phyloP scores from a whole-genome alignment of 495 filamentous ascomycete genomes.

The Penicillium daleae region DNA sequence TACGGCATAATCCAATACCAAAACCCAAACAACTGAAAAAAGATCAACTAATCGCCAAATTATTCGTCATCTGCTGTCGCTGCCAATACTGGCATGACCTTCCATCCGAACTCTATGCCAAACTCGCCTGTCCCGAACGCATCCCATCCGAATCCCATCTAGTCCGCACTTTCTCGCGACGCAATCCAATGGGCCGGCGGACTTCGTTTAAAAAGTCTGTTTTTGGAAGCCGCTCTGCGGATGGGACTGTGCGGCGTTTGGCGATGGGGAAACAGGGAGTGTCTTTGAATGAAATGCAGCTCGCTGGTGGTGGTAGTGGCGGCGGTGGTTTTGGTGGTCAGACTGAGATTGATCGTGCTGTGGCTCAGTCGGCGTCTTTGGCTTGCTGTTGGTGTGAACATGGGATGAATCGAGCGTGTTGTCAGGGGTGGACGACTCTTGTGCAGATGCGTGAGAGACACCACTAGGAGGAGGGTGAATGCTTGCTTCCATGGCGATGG shows the following conservation, averaged over 20 bases:
- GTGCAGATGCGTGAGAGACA: constrained; percentile 70
- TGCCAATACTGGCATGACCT: constrained; percentile 85
- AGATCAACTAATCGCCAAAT: constrained; percentile 65
- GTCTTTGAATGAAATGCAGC: not conserved
- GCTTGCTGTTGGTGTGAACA: constrained; percentile 81
- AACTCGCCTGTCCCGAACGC: constrained; percentile 67
- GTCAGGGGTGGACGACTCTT: constrained; percentile 71
- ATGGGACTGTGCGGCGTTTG: constrained; percentile 13
- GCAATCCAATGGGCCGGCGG: constrained; percentile 1
- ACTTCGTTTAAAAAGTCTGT: constrained; percentile 12
- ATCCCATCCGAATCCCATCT: constrained; percentile 45
- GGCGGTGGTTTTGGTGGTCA: not conserved
- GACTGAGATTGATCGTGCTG: not conserved
- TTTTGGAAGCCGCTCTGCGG: constrained; percentile 34
- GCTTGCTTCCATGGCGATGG: no score
- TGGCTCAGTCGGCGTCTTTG: constrained; percentile 39
- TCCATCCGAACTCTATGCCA: constrained; percentile 74
- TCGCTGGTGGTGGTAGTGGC: not conserved
- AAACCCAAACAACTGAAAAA: constrained; percentile 24
- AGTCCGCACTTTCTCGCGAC: constrained; percentile 19
- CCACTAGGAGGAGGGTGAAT: constrained; percentile 44
- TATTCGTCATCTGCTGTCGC: constrained; percentile 79
- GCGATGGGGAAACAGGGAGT: not conserved
- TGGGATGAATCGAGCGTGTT: constrained; percentile 72
- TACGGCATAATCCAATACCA: constrained; percentile 18